Conservation (phyloP, 176 grass and related monocot genomes). For the bread wheat (Triticum aestivum) region DNA sequence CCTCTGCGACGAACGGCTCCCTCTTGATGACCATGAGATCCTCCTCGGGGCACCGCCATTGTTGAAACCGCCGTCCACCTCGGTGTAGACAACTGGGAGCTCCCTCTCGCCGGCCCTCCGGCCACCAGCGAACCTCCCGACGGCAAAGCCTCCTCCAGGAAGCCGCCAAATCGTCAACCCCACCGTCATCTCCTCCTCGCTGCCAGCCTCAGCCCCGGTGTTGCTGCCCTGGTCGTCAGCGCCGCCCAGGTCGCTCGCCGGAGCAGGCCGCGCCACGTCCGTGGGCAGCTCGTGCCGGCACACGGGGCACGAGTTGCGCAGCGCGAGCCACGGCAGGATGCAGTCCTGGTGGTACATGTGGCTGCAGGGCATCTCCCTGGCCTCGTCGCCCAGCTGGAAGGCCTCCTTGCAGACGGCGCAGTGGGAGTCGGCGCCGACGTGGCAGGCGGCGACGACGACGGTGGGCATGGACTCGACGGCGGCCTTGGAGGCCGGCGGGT, state of each 20-base stretch:
- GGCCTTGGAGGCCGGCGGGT: slow-evolving; percentile 65
- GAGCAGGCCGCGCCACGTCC: not conserved
- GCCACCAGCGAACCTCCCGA: slow-evolving; percentile 55
- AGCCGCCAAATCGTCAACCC: slow-evolving; percentile 77
- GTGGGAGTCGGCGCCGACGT: slow-evolving; percentile 47
- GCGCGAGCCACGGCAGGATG: slow-evolving; percentile 76
- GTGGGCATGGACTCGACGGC: slow-evolving; percentile 69
- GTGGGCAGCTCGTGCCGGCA: slow-evolving; percentile 69
- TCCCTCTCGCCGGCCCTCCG: slow-evolving; percentile 47
- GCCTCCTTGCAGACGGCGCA: slow-evolving; percentile 70
- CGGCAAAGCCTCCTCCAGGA: slow-evolving; percentile 66
- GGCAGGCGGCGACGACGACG: slow-evolving; percentile 30
- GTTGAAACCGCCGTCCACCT: slow-evolving; percentile 68
- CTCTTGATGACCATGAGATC: slow-evolving; percentile 42
- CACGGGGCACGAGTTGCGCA: slow-evolving; percentile 66
- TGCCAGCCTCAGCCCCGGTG: not conserved
- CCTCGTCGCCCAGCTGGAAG: slow-evolving; percentile 52
- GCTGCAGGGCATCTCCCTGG: slow-evolving; percentile 66
- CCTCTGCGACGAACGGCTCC: slow-evolving; percentile 28
- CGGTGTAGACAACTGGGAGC: slow-evolving; percentile 63
- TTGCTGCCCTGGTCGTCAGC: slow-evolving; percentile 24
- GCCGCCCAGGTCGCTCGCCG: not conserved
- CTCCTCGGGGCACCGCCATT: slow-evolving; percentile 40
- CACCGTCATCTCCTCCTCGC: slow-evolving; percentile 46
- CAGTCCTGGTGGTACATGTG: slow-evolving; percentile 76